These are phyloP conservation scores for Spatholobus suberectus DNA, from an alignment of 306 rosid species.

Conservation along the genomic window DNA sequence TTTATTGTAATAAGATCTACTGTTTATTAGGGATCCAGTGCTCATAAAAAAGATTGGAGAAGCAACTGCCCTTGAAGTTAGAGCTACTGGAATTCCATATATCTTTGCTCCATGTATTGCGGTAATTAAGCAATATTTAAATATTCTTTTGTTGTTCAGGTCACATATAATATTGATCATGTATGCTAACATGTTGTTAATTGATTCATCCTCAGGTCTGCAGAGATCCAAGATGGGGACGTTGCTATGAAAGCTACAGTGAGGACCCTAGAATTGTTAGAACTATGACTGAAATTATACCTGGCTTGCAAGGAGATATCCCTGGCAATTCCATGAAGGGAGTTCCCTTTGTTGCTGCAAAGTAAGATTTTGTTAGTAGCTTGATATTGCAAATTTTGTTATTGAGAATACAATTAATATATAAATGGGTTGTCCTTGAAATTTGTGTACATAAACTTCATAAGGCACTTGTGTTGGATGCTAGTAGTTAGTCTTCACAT, in stretches of 20 bases:
- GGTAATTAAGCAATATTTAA: slow-evolving; percentile 52
- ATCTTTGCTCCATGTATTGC: slow-evolving; percentile 97
- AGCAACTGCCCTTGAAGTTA: slow-evolving; percentile 98
- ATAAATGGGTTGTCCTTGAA: not conserved
- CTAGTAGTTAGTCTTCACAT: not conserved
- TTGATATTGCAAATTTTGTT: not conserved
- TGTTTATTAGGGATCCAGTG: slow-evolving; percentile 71
- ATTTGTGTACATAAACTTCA: not conserved
- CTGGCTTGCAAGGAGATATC: slow-evolving; percentile 95
- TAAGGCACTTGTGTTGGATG: not conserved
- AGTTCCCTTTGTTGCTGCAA: slow-evolving; percentile 87
- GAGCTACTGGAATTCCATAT: slow-evolving; percentile 96
- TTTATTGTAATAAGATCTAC: not conserved
- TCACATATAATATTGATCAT: not conserved
- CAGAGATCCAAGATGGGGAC: slow-evolving; percentile 99
- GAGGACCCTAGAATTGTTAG: slow-evolving; percentile 81
- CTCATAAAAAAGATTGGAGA: slow-evolving; percentile 90
- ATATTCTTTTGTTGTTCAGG: not conserved
- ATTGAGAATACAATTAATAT: not conserved
- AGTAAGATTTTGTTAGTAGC: slow-evolving; percentile 60
- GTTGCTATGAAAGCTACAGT: slow-evolving; percentile 98
- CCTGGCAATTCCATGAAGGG: slow-evolving; percentile 70
- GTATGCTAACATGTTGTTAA: slow-evolving; percentile 17
- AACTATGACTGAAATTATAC: slow-evolving; percentile 88
- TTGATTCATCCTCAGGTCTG: slow-evolving; percentile 68